Base-by-base conservation (phyloP, 257 asterid genomes). In the Parsonsia alboflavescens region DNA sequence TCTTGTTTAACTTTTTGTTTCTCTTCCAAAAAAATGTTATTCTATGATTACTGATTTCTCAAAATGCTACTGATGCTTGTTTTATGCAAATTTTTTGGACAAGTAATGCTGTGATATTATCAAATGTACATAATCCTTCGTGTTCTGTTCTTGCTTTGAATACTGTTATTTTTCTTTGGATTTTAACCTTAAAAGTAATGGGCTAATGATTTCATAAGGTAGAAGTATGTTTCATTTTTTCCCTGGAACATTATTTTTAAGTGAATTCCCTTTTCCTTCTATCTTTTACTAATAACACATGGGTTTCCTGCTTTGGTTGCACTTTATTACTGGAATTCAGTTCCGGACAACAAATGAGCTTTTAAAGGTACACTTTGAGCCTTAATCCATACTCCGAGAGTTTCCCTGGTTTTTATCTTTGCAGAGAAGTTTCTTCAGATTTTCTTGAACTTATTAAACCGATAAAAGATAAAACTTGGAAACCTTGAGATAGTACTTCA, bases 281-380 rank as follows among this genome's bases (percentile, higher is more conserved):
- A 1, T 33, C 39, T 33, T 33, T 56, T 12, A 21, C 61, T 48
- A 65, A 39, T 75, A 72, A 71, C 50, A 72, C 89, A 91, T 96
- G 78, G 97, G 97, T 68, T 91, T 91, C 70, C 97, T 96, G 22
- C 57, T 88, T 54, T 91, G 97, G 97, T 83, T 91, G 76, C 97
- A 89, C 76, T 84, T 89, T 63, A 86, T 91, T 76, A 91, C 91
- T 58, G 96, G 96, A 63, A 89, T 91, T 76, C 86, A 89, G 72
- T 88, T 91, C 49, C 90, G 95, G 50, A 88, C 93, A 30, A 80
- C 87, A 15, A 91, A 91, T 75, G 76, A 42, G 36, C 84, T 74
- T 73, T 91, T 86, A 84, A 82, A 86, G 94, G 94, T 82, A 68
- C 78, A 39, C 48, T 36, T 57, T 42, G 46, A 54, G 11, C 52